Percentiles rank a stretch among this genome's conserved stretches.
phyloP scores from a whole-genome alignment of 1,139 yeast genomes.

The Nematodospora anomalae region DNA sequence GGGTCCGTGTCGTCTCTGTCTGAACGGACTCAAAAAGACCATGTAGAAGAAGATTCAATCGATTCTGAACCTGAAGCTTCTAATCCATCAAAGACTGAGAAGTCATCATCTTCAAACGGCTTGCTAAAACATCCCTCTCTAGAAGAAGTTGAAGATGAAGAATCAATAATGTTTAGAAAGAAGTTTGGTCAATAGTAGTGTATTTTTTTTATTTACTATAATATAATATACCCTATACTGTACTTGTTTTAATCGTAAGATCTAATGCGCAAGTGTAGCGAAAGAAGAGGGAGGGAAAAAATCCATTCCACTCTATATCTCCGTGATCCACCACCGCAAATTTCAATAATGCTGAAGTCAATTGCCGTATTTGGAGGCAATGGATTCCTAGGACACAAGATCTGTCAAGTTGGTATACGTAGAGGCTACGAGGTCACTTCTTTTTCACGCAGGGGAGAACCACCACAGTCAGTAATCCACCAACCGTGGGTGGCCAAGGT shows the following conservation, averaged over 20 bases:
- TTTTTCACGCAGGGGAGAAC: slow-evolving; percentile 57
- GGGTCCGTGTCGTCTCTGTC: too few species aligned
- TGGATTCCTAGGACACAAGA: slow-evolving; percentile 74
- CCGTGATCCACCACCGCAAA: slow-evolving; percentile 2
- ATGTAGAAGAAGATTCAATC: slow-evolving; percentile 25
- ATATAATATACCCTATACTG: too few species aligned
- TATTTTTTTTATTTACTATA: too few species aligned
- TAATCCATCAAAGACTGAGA: slow-evolving; percentile 2
- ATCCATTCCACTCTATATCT: neutral
- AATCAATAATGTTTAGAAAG: slow-evolving; percentile 42
- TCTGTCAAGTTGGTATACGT: slow-evolving; percentile 66
- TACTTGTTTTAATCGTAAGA: too few species aligned
- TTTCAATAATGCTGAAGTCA: slow-evolving; percentile 25
- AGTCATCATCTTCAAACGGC: slow-evolving; percentile 4
- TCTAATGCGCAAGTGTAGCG: neutral
- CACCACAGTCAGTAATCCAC: slow-evolving; percentile 37
- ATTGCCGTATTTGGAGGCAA: slow-evolving; percentile 83
- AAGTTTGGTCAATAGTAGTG: slow-evolving; percentile 38
- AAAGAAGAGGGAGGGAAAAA: neutral
- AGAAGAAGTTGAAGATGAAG: slow-evolving; percentile 49
- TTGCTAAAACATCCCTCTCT: slow-evolving; percentile 31
- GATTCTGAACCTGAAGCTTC: slow-evolving; percentile 22
- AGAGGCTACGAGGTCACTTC: slow-evolving; percentile 68
- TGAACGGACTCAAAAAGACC: slow-evolving; percentile 6
- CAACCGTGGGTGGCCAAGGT: slow-evolving; percentile 57